A percentile compares a stretch with the other conserved stretches of the same genome.
Conservation (phyloP, 257 asterid genomes). For the Thymus mandschuricus region DNA sequence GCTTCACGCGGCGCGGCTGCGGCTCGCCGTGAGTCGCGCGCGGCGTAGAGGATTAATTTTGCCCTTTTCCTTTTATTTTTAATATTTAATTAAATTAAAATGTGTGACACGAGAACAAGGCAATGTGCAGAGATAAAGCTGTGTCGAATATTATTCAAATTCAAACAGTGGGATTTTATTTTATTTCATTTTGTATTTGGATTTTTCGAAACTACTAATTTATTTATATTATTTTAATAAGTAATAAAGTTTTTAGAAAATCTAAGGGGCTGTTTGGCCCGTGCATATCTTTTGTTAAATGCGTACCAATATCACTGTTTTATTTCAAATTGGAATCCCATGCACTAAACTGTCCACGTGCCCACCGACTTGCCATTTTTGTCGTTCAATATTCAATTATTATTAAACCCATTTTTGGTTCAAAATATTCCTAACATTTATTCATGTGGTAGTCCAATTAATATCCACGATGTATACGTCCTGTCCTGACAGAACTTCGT, state of each 20-base stretch:
- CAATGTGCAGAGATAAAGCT: constrained; percentile 39
- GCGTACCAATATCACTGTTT: not conserved
- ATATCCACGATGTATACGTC: not conserved
- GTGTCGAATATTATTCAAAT: constrained; percentile 47
- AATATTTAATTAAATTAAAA: not conserved
- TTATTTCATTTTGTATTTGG: not conserved
- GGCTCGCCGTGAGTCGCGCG: constrained; percentile 46
- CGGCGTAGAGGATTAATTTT: constrained; percentile 17
- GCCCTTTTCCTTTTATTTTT: not conserved
- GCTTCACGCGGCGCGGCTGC: constrained; percentile 68
- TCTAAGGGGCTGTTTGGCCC: constrained; percentile 6
- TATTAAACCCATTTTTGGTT: not conserved
- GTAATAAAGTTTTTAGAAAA: constrained; percentile 1
- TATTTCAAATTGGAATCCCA: not conserved
- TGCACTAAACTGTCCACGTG: not conserved
- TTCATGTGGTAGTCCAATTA: not conserved
- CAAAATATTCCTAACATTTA: not conserved
- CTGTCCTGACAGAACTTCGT: no score
- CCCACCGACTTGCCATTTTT: not conserved
- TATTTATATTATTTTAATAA: not conserved
- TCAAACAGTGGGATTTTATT: not conserved
- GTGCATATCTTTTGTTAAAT: not conserved
- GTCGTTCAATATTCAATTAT: not conserved
- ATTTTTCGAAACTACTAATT: not conserved
- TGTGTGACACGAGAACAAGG: constrained; percentile 39